Evolutionary conservation across 768 basidiomycete genomes (phyloP), one percentile per base, ranked within the genome.

Genomic region (Pisolithus orientalis): DNA sequence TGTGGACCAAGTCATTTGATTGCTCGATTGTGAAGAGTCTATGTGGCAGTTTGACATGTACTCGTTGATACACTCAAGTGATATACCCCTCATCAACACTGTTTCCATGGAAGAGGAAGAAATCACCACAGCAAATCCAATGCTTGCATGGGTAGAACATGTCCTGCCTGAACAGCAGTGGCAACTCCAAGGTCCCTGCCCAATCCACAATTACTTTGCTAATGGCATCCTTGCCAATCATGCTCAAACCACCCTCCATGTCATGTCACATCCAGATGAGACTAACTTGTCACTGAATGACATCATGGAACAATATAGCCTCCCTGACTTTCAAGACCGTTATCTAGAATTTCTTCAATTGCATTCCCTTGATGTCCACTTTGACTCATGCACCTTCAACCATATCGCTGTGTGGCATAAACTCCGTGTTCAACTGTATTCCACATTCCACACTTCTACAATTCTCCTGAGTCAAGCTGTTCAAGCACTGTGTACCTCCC

Each of bases 1-100:
- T 43, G 59, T 69, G 44, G 31, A 62, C 0, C 71, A 75, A 54
- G 70, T 74, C 25, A 64, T 62, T 34, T 54, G 60, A 4, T 49
- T 60, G 39, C 55, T 75, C 16, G 66, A 71, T 47, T 61, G 61
- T 3, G 25, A 38, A 4, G 69, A 72, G 14, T 67, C 64, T 54
- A 48, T 63, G 29, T 2, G 2, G 21, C 21, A 21, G 21, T 21
- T 21, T 21, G 21, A 21, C 21, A 21, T 21, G 21, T 21, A 71
- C 71, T 50, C 57, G 63, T 37, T 58, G 37, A 16, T 51, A 37
- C 43, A 38, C 5, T 21, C 14, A 2, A 11, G 40, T 21, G 7
- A 31, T 5, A 16, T 21, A 10, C 27, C 34, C 8, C 27, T 52
- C 5, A 39, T 39, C n/a, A 46, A 47, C 10, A 5, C 24, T 3